Evolutionary conservation across 2,329 filamentous ascomycete species (phyloP), one percentile per base, ranked within the genome.

Genomic region (Penicillium sp.): DNA sequence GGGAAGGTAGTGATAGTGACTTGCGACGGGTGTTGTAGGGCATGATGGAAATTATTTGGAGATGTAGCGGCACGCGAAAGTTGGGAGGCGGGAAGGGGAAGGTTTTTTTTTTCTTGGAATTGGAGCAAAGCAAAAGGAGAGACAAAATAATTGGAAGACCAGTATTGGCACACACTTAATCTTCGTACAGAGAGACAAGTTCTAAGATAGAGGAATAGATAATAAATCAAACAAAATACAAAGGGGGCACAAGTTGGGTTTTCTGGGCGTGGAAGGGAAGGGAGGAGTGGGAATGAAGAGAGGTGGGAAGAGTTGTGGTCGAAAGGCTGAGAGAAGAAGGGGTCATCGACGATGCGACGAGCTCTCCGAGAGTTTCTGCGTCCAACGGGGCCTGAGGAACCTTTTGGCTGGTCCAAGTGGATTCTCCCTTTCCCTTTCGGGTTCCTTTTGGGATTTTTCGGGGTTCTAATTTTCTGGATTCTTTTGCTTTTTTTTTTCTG

Each of bases 21-120:
- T 97, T 97, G 72, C 90, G 85, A 73, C 91, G 87, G 59, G 91
- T 97, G 73, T 96, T 95, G 79, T 96, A 96, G 66, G 86, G 86
- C 89, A 95, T 95, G 63, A 61, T 73, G 61, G 36, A 38, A 27
- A 55, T 57, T 55, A 55, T 50, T 35, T 39, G 42, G 39, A 18
- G 29, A 37, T 39, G 46, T 47, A 44, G 45, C 47, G 46, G 52
- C 50, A 45, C 53, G 51, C 46, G 42, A 48, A 48, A 51, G 53
- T 39, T 36, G 46, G 51, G 52, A 53, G 33, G 48, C 47, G 52
- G 43, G 49, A 51, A 36, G 50, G 39, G 48, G 42, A 47, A 46
- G 18, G 18, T 18, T 18, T 18, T 18, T 18, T 18, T 18, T 18
- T 18, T 18, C 18, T 33, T 29, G 32, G 44, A 39, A 41, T 45